Conservation (phyloP, 2,329 filamentous ascomycete species). For the Thermothelomyces thermophilus region DNA sequence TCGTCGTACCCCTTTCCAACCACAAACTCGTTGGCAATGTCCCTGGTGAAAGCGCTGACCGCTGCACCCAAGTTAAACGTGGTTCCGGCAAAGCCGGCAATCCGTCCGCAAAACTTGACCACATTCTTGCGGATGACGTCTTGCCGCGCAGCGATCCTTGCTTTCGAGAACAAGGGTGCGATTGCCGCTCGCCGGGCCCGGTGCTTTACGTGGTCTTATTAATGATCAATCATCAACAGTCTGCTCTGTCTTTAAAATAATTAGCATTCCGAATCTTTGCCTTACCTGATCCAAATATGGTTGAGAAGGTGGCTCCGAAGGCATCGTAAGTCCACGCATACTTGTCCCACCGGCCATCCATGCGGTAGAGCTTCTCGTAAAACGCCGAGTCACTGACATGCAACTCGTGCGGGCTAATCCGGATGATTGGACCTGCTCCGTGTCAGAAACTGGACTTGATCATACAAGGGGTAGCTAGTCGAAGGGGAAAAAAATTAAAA, state of each 20-base stretch:
- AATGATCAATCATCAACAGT: too few relatives aligned
- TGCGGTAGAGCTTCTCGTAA: slow-evolving; percentile 26
- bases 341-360: slow-evolving; percentile 13
- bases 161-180: slow-evolving; percentile 8
- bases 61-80: slow-evolving; percentile 12
- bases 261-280: too few relatives aligned
- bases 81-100: background rate
- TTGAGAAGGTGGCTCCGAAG: slow-evolving; percentile 1
- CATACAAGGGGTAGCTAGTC: too few relatives aligned
- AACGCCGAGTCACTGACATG: slow-evolving; percentile 27
- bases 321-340: slow-evolving; percentile 13
- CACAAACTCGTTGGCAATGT: slow-evolving; percentile 17
- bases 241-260: too few relatives aligned
- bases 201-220: slow-evolving; percentile 8
- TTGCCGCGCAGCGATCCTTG: background rate
- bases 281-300: background rate
- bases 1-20: slow-evolving; percentile 14
- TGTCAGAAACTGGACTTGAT: background rate
- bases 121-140: background rate
- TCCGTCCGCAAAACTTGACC: background rate
- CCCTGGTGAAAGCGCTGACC: slow-evolving; percentile 13
- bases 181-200: slow-evolving; percentile 1
- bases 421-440: slow-evolving; percentile 28
- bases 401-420: slow-evolving; percentile 31
- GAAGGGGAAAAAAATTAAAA: too few relatives aligned